Evolutionary conservation across 2,329 filamentous ascomycete species (phyloP), one percentile per base, ranked within the genome.

Genomic region (Trichoderma arundinaceum): DNA sequence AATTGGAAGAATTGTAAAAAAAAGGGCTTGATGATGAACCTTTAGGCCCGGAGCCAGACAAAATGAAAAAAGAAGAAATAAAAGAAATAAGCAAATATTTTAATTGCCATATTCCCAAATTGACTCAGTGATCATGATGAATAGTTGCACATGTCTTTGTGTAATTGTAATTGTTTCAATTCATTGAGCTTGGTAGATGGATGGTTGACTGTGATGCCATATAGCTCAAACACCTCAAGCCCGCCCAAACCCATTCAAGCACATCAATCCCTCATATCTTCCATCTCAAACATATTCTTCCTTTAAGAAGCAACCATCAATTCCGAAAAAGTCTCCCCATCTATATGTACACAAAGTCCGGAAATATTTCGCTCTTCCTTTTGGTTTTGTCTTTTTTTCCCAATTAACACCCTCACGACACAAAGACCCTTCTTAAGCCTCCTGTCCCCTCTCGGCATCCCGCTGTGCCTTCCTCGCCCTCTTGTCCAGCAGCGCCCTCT

Each of bases 401-500:
- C 7, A 53, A 12, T 28, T 9, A 19, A 33, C 12, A 38, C 17
- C 56, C 5, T 48, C 43, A 19, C 19, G 1, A 28, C 19, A 28
- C 17, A 39, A 7, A 48, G 9, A 0, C 7, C 2, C 4, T 4
- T 4, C 22, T 59, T 35, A 61, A 51, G 65, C 65, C 64, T 62
- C 65, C 62, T 62, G 56, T 46, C 22, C 44, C 43, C 64, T 54
- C 57, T 69, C 68, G 9, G 72, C 76, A 65, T 79, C 73, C 77
- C 79, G 72, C 73, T 77, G 72, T 38, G 77, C 79, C 75, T 79
- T 89, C 79, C 92, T 85, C 77, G 89, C 89, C 77, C 95, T 86
- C 89, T 98, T 98, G 83, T 96, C 94, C 66, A 98, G 82, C 71
- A 99, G 84, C 64, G 84, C 79, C 71, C 91, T 85, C 83, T 93